Evolutionary conservation across 2,329 filamentous ascomycete genomes (phyloP), one percentile per base, ranked within the genome.

Genomic region (Botrytis fragariae): DNA sequence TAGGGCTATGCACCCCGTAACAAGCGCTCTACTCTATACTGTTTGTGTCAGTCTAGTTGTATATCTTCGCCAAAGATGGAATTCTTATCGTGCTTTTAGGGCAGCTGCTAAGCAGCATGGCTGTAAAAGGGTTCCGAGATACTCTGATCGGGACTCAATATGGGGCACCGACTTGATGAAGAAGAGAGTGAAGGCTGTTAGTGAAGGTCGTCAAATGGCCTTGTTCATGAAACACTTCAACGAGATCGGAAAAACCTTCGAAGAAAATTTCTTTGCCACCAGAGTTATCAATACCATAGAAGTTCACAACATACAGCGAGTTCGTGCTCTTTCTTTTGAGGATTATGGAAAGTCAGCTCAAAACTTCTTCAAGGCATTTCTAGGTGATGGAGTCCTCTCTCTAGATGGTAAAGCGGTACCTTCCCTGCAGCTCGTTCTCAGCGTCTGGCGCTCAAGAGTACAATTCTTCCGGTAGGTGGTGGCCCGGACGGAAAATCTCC

Each of bases 361-460:
- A n/a, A 61, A 72, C 8, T 72, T 72, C 48, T 72, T 61, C 29
- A 60, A 45, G 29, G 4, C 22, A 32, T 72, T 69, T 68, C 29
- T 72, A 2, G 71, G 51, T 25, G 48, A 72, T 60, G 63, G 62
- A 16, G 18, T 68, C 4, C 54, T 72, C 20, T 65, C 71, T 0
- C 20, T 45, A 6, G 45, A 68, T 59, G 62, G 62, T 10, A 25
- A 42, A 39, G 69, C 35, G 1, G 68, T 62, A 37, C 8, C 14
- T n/a, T 62, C 22, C 16, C 84, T 86, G 76, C 85, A 85, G 14
- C 82, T 84, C n/a, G 86, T 88, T 14, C 86, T 86, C 4, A 77
- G 82, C 86, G 87, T 69, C 76, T 80, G 29, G 85, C 86, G 3
- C 79, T 82, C 22, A 79, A 80, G 54, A 85, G 88, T 59, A 80